phyloP scores from a whole-genome alignment of 768 basidiomycete genomes.

The Floccularia luteovirens region DNA sequence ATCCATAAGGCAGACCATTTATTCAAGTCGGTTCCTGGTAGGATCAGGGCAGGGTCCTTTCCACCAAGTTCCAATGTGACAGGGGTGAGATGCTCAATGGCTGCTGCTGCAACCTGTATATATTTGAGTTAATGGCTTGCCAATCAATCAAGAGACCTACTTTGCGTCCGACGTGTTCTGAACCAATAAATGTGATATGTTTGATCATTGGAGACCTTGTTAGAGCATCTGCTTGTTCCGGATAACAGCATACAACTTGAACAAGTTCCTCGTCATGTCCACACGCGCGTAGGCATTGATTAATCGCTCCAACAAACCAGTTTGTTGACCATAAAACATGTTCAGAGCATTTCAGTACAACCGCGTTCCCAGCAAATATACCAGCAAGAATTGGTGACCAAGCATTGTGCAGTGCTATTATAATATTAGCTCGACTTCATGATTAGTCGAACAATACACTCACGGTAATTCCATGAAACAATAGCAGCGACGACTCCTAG shows the following conservation, averaged over 20 bases:
- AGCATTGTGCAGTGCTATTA: constrained; percentile 81
- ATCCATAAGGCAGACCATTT: constrained; percentile 80
- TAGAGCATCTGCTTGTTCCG: constrained; percentile 76
- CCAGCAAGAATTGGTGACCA: constrained; percentile 91
- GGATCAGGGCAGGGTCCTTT: constrained; percentile 88
- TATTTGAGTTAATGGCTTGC: not conserved
- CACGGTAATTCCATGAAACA: constrained; percentile 95
- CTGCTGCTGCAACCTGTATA: constrained; percentile 68
- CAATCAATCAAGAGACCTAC: constrained; percentile 27
- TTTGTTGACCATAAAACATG: constrained; percentile 86
- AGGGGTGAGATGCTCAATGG: constrained; percentile 82
- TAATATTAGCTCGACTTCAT: constrained; percentile 3
- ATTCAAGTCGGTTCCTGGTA: constrained; percentile 77
- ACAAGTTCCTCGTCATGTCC: constrained; percentile 82
- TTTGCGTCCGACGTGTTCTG: constrained; percentile 69
- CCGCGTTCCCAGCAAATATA: constrained; percentile 84
- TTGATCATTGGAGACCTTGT: constrained; percentile 76
- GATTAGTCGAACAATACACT: constrained; percentile 6
- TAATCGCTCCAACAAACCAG: constrained; percentile 78
- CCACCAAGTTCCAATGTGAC: constrained; percentile 93
- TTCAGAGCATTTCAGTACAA: constrained; percentile 90
- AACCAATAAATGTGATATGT: constrained; percentile 94
- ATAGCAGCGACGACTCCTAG: constrained; percentile 89
- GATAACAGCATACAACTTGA: constrained; percentile 88
- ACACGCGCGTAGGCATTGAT: constrained; percentile 68